Conservation (phyloP, 2,329 filamentous ascomycete genomes). For the Beauveria asiatica region DNA sequence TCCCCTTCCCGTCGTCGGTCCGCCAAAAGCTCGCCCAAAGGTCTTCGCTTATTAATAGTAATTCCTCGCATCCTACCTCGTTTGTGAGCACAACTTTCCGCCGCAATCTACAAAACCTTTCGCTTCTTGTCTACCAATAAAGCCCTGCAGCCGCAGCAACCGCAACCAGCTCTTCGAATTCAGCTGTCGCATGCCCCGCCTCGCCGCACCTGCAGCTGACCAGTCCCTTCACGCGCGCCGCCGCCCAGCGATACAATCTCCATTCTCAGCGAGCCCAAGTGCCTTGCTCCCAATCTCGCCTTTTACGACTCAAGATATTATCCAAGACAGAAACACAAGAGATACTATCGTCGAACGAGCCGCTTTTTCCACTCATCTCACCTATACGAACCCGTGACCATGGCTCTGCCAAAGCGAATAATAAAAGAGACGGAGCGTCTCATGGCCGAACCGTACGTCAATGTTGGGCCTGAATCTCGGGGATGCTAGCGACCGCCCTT, state of each 20-base stretch:
- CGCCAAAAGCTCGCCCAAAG: neutral
- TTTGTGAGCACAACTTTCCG: no score
- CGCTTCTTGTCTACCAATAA: no score
- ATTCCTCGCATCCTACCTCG: neutral
- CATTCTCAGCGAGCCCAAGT: neutral
- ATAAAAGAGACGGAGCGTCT: conserved; percentile 97
- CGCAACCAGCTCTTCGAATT: neutral
- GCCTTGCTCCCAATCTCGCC: neutral
- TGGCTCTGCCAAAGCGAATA: conserved; percentile 90
- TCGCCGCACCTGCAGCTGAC: conserved; percentile 8
- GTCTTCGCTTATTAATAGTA: neutral
- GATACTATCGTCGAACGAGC: neutral
- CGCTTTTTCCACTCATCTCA: no score
- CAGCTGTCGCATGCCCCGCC: conserved; percentile 7
- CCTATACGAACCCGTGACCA: conserved; percentile 18
- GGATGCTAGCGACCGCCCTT: neutral
- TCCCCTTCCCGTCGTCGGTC: neutral
- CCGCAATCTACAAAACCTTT: no score
- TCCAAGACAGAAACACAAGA: neutral
- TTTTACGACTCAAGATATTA: neutral
- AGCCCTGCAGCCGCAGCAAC: no score
- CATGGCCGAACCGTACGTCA: conserved; percentile 83
- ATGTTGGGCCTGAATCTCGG: neutral
- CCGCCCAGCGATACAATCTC: neutral
- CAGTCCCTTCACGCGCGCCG: neutral